A percentile compares a stretch with the other conserved stretches of the same genome.
These are phyloP conservation scores for Aegilops bicornis DNA, from an alignment of 176 grass and related monocot species.

Conservation along the genomic window DNA sequence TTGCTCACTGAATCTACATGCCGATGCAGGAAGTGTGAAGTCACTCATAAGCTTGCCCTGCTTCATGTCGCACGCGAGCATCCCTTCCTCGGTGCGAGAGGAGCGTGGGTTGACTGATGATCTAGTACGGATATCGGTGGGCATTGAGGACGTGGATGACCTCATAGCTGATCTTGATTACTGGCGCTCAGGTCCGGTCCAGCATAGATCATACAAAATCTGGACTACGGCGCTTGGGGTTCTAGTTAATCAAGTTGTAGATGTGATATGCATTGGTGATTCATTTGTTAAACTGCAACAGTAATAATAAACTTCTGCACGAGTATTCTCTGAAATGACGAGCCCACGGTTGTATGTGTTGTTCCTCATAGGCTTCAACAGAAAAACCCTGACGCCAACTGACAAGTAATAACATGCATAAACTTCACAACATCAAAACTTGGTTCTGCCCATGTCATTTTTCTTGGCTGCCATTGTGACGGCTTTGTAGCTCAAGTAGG, in stretches of 20 bases:
- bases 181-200: slow-evolving; percentile 59
- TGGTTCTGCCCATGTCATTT: not conserved
- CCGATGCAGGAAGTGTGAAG: slow-evolving; percentile 83
- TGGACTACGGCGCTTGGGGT: not conserved
- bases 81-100: slow-evolving; percentile 62
- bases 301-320: not conserved
- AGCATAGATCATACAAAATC: slow-evolving; percentile 12
- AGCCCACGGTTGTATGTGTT: not conserved
- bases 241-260: not conserved
- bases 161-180: slow-evolving; percentile 80
- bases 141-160: slow-evolving; percentile 88
- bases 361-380: not conserved
- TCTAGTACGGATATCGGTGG: slow-evolving; percentile 83
- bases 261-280: slow-evolving; percentile 3
- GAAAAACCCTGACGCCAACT: not conserved
- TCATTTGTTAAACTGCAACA: slow-evolving; percentile 22
- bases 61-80: slow-evolving; percentile 98
- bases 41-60: slow-evolving; percentile 93
- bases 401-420: too few relatives aligned
- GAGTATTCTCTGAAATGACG: not conserved
- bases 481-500: not conserved
- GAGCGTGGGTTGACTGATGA: slow-evolving; percentile 80
- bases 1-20: not conserved
- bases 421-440: not conserved
- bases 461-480: slow-evolving; percentile 2